phyloP scores from a whole-genome alignment of 305 asterid genomes.

The Striga hermonthica region DNA sequence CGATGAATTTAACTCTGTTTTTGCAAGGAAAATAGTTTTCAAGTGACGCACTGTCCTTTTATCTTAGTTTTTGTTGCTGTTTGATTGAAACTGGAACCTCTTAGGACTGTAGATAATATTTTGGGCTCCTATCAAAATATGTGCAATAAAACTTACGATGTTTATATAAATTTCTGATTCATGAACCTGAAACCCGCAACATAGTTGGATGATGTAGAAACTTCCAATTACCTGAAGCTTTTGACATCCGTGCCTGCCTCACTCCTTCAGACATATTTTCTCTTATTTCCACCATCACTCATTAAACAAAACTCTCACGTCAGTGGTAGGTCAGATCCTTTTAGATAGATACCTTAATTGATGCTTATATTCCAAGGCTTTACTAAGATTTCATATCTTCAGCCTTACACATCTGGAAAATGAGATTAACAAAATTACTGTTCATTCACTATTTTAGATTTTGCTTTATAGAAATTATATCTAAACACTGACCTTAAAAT shows the following conservation, averaged over 20 bases:
- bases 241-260: constrained; percentile 5
- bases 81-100: too few relatives aligned
- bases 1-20: too few relatives aligned
- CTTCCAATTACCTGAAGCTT: not conserved
- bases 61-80: too few relatives aligned
- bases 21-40: too few relatives aligned
- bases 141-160: too few relatives aligned
- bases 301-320: constrained; percentile 12
- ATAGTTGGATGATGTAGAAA: not conserved
- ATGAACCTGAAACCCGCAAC: too few relatives aligned
- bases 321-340: not conserved
- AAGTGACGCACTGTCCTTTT: too few relatives aligned
- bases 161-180: too few relatives aligned
- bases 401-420: constrained; percentile 1
- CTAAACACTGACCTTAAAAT: constrained; percentile 18
- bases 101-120: too few relatives aligned
- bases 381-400: constrained; percentile 1
- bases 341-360: too few relatives aligned
- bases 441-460: not conserved
- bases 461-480: constrained; percentile 8
- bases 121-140: too few relatives aligned
- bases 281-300: constrained; percentile 1
- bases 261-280: constrained; percentile 4
- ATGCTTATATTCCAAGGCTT: too few relatives aligned
- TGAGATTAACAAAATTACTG: constrained; percentile 10